Percentiles rank a stretch among this genome's conserved stretches.
phyloP scores from a whole-genome alignment of 495 filamentous ascomycete species.

The Talaromyces proteolyticus region DNA sequence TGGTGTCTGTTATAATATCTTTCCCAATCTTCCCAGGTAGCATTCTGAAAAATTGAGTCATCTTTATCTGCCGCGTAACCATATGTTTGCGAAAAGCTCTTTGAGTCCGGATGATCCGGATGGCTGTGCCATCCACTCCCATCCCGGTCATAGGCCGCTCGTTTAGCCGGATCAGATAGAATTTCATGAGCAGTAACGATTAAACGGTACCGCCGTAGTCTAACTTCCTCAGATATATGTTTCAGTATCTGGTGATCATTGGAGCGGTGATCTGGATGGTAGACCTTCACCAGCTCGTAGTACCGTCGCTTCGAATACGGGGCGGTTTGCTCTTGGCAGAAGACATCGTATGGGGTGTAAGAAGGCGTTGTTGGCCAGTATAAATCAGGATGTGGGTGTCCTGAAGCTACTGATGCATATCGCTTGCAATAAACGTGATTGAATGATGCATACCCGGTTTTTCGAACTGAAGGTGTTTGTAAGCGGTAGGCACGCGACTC shows the following conservation, averaged over 20 bases:
- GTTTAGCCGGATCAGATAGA: slow-evolving; percentile 74
- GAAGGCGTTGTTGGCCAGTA: slow-evolving; percentile 28
- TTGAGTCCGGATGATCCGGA: slow-evolving; percentile 17
- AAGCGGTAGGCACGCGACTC: slow-evolving; percentile 5
- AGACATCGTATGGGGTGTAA: slow-evolving; percentile 87
- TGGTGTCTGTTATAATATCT: slow-evolving; percentile 65
- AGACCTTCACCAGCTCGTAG: slow-evolving; percentile 89
- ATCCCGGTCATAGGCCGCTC: slow-evolving; percentile 73
- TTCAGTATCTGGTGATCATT: slow-evolving; percentile 42
- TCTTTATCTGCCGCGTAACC: slow-evolving; percentile 27
- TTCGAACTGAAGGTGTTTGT: neutral
- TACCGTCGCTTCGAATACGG: slow-evolving; percentile 79
- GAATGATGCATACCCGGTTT: neutral
- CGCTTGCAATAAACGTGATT: slow-evolving; percentile 9
- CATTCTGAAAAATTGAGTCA: slow-evolving; percentile 66
- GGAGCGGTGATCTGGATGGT: slow-evolving; percentile 77
- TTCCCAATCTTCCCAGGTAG: slow-evolving; percentile 99
- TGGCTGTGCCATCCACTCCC: slow-evolving; percentile 72
- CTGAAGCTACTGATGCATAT: slow-evolving; percentile 25
- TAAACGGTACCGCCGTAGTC: slow-evolving; percentile 81
- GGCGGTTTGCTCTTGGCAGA: slow-evolving; percentile 53
- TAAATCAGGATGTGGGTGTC: slow-evolving; percentile 12
- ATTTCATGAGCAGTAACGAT: slow-evolving; percentile 83
- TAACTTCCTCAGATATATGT: slow-evolving; percentile 46
- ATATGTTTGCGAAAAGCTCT: slow-evolving; percentile 8